Conservation (phyloP, 352 stramenopile genomes). For the Globisporangium ultimum region DNA sequence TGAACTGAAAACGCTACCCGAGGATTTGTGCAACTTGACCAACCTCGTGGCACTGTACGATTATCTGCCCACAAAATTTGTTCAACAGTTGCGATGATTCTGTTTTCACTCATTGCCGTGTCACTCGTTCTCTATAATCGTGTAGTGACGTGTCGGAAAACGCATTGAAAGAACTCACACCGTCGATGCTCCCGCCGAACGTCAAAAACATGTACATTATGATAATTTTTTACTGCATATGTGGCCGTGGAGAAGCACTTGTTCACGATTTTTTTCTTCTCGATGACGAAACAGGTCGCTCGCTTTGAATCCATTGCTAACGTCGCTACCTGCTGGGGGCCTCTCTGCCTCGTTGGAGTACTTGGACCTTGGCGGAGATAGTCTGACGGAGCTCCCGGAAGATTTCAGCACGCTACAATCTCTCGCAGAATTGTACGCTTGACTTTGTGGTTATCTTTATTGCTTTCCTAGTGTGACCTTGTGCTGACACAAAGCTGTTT, state of each 20-base stretch:
- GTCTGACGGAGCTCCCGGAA: conserved; percentile 7
- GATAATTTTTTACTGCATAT: conserved; percentile 1
- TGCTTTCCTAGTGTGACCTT: no score
- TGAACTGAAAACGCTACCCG: conserved; percentile 17
- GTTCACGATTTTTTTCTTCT: background rate
- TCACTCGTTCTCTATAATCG: background rate
- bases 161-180: conserved; percentile 7
- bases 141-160: conserved; percentile 17
- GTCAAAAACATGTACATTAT: conserved; percentile 14
- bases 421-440: conserved; percentile 14
- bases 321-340: conserved; percentile 2
- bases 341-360: conserved; percentile 10
- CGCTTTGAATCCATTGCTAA: conserved; percentile 15
- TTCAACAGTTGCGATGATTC: background rate
- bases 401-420: conserved; percentile 12
- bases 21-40: conserved; percentile 19
- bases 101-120: no score
- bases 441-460: no score
- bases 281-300: conserved; percentile 12
- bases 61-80: background rate
- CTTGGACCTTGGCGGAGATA: conserved; percentile 16
- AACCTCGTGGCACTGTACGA: conserved; percentile 23
- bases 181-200: conserved; percentile 16
- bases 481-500: no score
- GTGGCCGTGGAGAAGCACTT: no score